Base-by-base conservation (phyloP, 192 early-diverging fungal genomes). In the Mortierella alpina region DNA sequence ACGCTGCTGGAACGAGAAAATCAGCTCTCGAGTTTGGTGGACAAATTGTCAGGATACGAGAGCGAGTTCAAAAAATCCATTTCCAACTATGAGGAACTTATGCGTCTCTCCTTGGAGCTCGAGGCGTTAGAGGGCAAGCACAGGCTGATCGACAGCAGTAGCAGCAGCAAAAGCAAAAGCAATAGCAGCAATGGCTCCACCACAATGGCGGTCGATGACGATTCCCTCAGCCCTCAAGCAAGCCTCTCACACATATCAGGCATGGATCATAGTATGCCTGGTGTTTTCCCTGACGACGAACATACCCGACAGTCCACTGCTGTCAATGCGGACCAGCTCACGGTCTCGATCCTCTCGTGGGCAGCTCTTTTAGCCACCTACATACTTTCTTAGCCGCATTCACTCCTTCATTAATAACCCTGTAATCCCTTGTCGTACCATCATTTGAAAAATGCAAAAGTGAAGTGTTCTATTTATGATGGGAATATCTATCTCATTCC, bases 301-400 rank as follows among this genome's bases (percentile, higher is more conserved):
- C 6, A 45, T 14, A 7, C 53, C 22, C 49, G 23, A n/a, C 40
- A 40, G n/a, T 50, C 22, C 18, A 15, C 52, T 20, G 20, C 63
- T 13, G 12, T 46, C 31, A 66, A 63, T 20, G 50, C 17, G 13
- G 65, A 65, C 46, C 63, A 62, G 7, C 63, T 79, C 9, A 48
- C 69, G 20, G 64, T 66, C 12, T 72, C 77, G 0, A 80, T 80
- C 2, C 46, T 80, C n/a, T 80, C 70, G 1, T 80, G 77, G 70
- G 70, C 77, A 6, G 54, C 70, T 18, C 41, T 74, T 23, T 59
- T 74, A 1, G 72, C 64, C 2, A 41, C 69, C 0, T 67, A 79
- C n/a, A 66, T 79, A 18, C 76, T 79, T 22, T 70, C 76, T 31
- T 79, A 65, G 13, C 22, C 47, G 41, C 3, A 31, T 31, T 31